These are phyloP conservation scores for Cryphonectria nitschkei DNA, from an alignment of 2,329 filamentous ascomycete genomes.

Conservation along the genomic window DNA sequence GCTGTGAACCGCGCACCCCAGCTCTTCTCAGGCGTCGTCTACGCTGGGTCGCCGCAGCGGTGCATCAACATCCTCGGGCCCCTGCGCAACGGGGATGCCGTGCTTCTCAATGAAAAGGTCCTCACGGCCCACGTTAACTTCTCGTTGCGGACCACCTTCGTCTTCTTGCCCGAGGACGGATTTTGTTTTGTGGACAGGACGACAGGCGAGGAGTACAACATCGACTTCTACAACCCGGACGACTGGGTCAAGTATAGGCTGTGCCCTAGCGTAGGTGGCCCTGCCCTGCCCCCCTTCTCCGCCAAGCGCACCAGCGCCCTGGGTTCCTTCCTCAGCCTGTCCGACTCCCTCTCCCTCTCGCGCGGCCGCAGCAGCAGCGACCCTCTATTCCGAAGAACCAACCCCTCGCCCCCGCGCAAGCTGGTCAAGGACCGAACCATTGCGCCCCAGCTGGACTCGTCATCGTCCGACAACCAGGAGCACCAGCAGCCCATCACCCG, in stretches of 20 bases:
- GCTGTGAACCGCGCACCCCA: conserved; percentile 85
- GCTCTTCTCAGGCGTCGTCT: conserved; percentile 83
- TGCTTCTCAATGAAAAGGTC: conserved; percentile 85
- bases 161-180: conserved; percentile 83
- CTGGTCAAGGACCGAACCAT: conserved; percentile 43
- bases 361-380: conserved; percentile 50
- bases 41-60: conserved; percentile 80
- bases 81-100: conserved; percentile 87
- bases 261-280: conserved; percentile 73
- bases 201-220: conserved; percentile 76
- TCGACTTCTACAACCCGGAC: conserved; percentile 82
- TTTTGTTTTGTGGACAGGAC: conserved; percentile 84
- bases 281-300: conserved; percentile 62
- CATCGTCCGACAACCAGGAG: conserved; percentile 31
- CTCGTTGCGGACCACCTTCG: conserved; percentile 82
- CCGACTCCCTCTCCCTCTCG: conserved; percentile 46
- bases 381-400: conserved; percentile 33
- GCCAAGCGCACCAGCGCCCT: conserved; percentile 44
- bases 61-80: conserved; percentile 93
- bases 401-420: conserved; percentile 37
- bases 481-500: conserved; percentile 31
- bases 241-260: conserved; percentile 79
- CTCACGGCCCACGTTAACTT: conserved; percentile 94
- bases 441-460: conserved; percentile 52
- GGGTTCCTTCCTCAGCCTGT: conserved; percentile 52